These are phyloP conservation scores for Triticum timopheevii DNA, from an alignment of 176 grass and related monocot species.

Conservation along the genomic window DNA sequence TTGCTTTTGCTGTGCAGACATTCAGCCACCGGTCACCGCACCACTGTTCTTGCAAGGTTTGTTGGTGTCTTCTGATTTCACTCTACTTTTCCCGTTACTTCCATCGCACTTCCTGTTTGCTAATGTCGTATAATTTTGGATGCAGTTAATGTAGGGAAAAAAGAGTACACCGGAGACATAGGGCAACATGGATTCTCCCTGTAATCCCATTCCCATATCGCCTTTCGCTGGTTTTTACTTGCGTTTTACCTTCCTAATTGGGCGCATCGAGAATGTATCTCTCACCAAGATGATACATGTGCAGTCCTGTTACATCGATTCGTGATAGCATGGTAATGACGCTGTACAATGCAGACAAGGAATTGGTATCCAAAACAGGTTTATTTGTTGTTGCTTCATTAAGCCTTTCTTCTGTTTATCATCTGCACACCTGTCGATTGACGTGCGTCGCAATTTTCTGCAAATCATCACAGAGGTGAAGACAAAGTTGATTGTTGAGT, in stretches of 20 bases:
- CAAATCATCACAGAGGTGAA: conserved; percentile 34
- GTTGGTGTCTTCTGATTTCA: neutral
- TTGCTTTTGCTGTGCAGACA: neutral
- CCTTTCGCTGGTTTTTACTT: neutral
- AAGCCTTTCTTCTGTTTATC: neutral
- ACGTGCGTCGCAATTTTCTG: neutral
- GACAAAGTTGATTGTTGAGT: conserved; percentile 35
- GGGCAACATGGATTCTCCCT: conserved; percentile 36
- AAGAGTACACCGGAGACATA: conserved; percentile 40
- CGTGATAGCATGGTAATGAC: conserved; percentile 40
- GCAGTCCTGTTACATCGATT: conserved; percentile 51
- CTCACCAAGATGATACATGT: neutral
- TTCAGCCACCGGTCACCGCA: neutral
- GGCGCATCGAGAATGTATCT: neutral
- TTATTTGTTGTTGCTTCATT: neutral
- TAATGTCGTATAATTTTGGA: neutral
- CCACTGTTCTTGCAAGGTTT: conserved; percentile 49
- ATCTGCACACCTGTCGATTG: neutral
- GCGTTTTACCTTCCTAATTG: neutral
- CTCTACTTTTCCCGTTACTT: neutral
- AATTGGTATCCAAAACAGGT: conserved; percentile 48
- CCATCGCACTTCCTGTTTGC: neutral
- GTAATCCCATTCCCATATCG: conserved; percentile 25
- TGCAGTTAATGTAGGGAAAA: conserved; percentile 37
- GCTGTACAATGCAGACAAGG: conserved; percentile 30